Percentiles rank a stretch among this genome's conserved stretches.
Conservation (phyloP, 2,329 filamentous ascomycete genomes). For the Atkinsonella texensis region DNA sequence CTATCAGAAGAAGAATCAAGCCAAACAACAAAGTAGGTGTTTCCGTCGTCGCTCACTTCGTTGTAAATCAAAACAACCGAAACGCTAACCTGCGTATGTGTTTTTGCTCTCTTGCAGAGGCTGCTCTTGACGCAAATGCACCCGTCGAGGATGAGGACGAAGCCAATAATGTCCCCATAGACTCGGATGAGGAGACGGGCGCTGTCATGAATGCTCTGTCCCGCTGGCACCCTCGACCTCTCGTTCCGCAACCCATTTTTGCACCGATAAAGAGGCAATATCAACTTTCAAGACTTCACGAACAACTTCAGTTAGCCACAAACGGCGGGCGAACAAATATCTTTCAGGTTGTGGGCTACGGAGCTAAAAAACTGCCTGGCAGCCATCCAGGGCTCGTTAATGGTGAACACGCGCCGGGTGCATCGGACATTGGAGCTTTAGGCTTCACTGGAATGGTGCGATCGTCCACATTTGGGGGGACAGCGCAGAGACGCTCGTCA, state of each 20-base stretch:
- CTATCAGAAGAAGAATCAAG: constrained; percentile 97
- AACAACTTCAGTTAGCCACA: constrained; percentile 54
- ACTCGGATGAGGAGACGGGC: constrained; percentile 90
- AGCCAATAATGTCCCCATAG: constrained; percentile 65
- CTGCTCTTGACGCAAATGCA: constrained; percentile 87
- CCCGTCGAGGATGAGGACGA: constrained; percentile 80
- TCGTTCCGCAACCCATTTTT: constrained; percentile 54
- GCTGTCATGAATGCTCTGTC: constrained; percentile 73
- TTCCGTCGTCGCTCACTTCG: neutral
- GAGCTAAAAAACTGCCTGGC: constrained; percentile 41
- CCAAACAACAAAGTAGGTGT: constrained; percentile 82
- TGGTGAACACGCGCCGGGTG: constrained; percentile 45
- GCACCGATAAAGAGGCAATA: constrained; percentile 52
- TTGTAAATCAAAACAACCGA: neutral
- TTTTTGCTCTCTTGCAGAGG: constrained; percentile 46
- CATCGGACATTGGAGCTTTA: constrained; percentile 35
- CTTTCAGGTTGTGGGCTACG: constrained; percentile 46
- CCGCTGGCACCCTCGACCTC: constrained; percentile 65
- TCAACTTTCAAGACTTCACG: constrained; percentile 48
- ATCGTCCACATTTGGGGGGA: constrained; percentile 34
- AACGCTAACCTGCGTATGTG: neutral
- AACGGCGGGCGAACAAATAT: constrained; percentile 55
- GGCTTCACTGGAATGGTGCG: constrained; percentile 25
- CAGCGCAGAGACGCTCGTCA: constrained; percentile 32
- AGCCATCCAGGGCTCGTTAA: constrained; percentile 34